Base-by-base conservation (phyloP, 2,329 filamentous ascomycete genomes). In the Madurella fahalii region DNA sequence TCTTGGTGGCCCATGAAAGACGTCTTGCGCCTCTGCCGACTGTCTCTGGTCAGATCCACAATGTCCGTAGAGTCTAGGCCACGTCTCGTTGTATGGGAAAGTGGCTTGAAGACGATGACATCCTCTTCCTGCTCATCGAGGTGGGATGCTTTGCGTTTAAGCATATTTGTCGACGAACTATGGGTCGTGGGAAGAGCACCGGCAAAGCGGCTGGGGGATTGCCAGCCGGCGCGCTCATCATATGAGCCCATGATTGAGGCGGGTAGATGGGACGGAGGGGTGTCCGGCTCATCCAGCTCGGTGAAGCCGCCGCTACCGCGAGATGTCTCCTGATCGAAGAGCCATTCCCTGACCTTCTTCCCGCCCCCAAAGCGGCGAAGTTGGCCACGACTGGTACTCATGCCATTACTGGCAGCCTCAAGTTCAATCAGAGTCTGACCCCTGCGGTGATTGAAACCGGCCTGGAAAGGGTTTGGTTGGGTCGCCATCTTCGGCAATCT, bases 1-100 rank as follows among this genome's bases (percentile, higher is more conserved):
- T 58, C 56, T 16, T 40, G 17, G n/a, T 53, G 7, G 15, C 52
- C 46, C n/a, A 49, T 31, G 30, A 46, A 39, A 18, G 49, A 51
- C 25, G 11, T 49, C 17, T 20, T 48, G n/a, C n/a, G n/a, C 9
- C 47, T 47, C 13, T 41, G n/a, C 9, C 15, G 40, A 15, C 34
- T 12, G 47, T 16, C 31, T 18, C 25, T 18, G 13, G 51, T 56
- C 48, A 52, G 37, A 20, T 50, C 49, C 15, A 50, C 37, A 37
- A 47, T 15, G 32, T 18, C 39, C 16, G 2, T 13, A 9, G 30
- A 5, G 8, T 8, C 16, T 5, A 37, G 30, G 2, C 13, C 20
- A 9, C 40, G 34, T 43, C 7, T 44, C 34, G 5, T 12, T 9
- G 8, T 42, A 39, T 17, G 34, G 25, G 17, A 17, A 15, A 17